A percentile compares a stretch with the other conserved stretches of the same genome.
These are phyloP conservation scores for Didymella lethalis DNA, from an alignment of 2,329 filamentous ascomycete genomes.

Conservation along the genomic window DNA sequence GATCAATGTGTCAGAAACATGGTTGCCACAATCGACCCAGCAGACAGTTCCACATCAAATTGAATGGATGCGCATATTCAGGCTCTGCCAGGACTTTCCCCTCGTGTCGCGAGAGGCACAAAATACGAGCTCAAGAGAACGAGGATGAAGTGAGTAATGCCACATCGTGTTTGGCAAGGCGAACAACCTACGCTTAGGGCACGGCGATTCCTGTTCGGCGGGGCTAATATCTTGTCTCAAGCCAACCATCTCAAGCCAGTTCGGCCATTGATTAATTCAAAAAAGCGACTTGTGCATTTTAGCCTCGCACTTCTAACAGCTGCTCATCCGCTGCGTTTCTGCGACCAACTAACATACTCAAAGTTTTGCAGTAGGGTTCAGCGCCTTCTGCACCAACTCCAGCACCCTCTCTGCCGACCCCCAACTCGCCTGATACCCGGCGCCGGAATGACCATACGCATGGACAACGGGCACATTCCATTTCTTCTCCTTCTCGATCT, in stretches of 20 bases:
- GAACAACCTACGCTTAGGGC: background rate
- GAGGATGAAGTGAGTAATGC: background rate
- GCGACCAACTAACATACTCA: conserved; percentile 15
- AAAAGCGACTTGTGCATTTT: too few relatives aligned
- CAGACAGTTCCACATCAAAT: background rate
- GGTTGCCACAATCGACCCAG: background rate
- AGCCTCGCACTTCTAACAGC: too few relatives aligned
- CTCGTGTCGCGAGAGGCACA: background rate
- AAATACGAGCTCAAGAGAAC: background rate
- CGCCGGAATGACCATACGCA: conserved; percentile 81
- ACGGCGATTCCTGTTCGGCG: too few relatives aligned
- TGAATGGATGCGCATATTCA: background rate
- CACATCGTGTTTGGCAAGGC: background rate
- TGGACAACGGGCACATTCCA: conserved; percentile 67
- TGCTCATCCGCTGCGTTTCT: too few relatives aligned
- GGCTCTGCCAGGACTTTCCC: background rate
- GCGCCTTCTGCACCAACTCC: conserved; percentile 49
- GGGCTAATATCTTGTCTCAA: background rate
- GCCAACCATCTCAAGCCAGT: background rate
- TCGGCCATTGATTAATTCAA: too few relatives aligned
- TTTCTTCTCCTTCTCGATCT: conserved; percentile 69
- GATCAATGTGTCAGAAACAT: conserved; percentile 4
- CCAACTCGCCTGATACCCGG: conserved; percentile 69
- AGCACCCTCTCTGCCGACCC: conserved; percentile 54
- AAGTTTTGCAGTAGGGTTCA: conserved; percentile 36